These are phyloP conservation scores for Linum lewisii DNA, from an alignment of 345 rosid species.

Conservation along the genomic window DNA sequence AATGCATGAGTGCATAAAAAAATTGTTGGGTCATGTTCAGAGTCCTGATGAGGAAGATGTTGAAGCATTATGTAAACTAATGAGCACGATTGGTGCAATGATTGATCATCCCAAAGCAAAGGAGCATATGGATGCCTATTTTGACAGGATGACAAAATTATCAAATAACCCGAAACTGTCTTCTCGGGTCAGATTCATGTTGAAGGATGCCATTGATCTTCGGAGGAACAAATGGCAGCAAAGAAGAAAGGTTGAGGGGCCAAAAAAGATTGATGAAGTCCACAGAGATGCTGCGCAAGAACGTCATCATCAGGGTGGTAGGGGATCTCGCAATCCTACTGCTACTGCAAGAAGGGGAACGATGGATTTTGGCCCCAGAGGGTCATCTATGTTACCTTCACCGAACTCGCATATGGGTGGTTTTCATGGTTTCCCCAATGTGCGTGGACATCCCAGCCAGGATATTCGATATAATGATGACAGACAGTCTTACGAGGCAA, in stretches of 20 bases:
- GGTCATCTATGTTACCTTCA: slow-evolving; percentile 52
- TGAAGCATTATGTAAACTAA: slow-evolving; percentile 83
- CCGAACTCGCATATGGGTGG: slow-evolving; percentile 61
- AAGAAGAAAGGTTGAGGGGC: slow-evolving; percentile 98
- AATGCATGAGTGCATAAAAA: slow-evolving; percentile 81
- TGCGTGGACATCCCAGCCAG: slow-evolving; percentile 54
- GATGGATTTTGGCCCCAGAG: slow-evolving; percentile 68
- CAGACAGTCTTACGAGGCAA: slow-evolving; percentile 56
- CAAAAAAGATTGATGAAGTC: slow-evolving; percentile 95
- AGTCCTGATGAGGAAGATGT: slow-evolving; percentile 89
- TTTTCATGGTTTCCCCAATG: slow-evolving; percentile 49
- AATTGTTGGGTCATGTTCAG: slow-evolving; percentile 60
- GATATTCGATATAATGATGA: slow-evolving; percentile 65
- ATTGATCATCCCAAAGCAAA: slow-evolving; percentile 69
- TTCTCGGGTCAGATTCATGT: slow-evolving; percentile 85
- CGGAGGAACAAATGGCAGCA: slow-evolving; percentile 95
- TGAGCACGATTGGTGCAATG: slow-evolving; percentile 92
- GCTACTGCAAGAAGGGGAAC: slow-evolving; percentile 52
- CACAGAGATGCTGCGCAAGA: slow-evolving; percentile 99
- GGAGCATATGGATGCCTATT: slow-evolving; percentile 63
- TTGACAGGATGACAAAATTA: slow-evolving; percentile 55
- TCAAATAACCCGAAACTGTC: slow-evolving; percentile 68
- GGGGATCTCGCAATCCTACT: slow-evolving; percentile 68
- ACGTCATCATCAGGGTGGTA: slow-evolving; percentile 60
- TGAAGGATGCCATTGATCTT: slow-evolving; percentile 79